Evolutionary conservation across 495 filamentous ascomycete genomes (phyloP).

Genomic region (Lophium mytilinum): DNA sequence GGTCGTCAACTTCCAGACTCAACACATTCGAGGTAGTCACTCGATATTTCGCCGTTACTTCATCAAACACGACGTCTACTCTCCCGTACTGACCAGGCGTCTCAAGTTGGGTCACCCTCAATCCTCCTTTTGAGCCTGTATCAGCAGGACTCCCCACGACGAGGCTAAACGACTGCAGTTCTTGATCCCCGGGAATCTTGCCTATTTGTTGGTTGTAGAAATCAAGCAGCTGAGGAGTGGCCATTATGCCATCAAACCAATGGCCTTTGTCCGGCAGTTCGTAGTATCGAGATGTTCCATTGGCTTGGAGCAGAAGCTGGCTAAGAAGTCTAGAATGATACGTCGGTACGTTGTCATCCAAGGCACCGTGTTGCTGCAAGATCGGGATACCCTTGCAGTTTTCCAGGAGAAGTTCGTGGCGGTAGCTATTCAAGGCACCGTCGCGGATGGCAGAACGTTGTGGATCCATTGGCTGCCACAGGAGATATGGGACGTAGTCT

Average conservation of each 20-base stretch:
- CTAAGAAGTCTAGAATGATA: conserved; percentile 50
- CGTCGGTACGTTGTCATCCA: conserved; percentile 52
- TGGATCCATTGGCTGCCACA: conserved; percentile 49
- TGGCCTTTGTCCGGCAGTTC: conserved; percentile 46
- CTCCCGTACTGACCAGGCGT: conserved; percentile 37
- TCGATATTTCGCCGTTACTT: neutral
- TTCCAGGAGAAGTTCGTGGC: conserved; percentile 45
- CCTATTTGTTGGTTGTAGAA: conserved; percentile 36
- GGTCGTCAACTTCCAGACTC: conserved; percentile 9
- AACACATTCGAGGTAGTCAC: conserved; percentile 27
- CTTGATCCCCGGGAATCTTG: neutral
- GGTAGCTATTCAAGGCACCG: conserved; percentile 43
- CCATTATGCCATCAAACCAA: conserved; percentile 45
- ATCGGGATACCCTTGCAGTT: conserved; percentile 49
- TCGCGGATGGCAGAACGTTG: conserved; percentile 37
- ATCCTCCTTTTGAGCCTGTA: conserved; percentile 44
- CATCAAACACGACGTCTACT: conserved; percentile 18
- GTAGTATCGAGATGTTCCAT: conserved; percentile 38
- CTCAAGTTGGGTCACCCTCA: conserved; percentile 41
- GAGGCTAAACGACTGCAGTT: conserved; percentile 37
- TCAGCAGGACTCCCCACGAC: conserved; percentile 43
- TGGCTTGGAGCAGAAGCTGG: conserved; percentile 38
- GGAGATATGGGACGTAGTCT: conserved; percentile 53
- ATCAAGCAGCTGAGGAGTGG: conserved; percentile 31
- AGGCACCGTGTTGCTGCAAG: conserved; percentile 47